Evolutionary conservation across 352 stramenopile species (phyloP).

Genomic region (Pythium rhizo-oryzae): DNA sequence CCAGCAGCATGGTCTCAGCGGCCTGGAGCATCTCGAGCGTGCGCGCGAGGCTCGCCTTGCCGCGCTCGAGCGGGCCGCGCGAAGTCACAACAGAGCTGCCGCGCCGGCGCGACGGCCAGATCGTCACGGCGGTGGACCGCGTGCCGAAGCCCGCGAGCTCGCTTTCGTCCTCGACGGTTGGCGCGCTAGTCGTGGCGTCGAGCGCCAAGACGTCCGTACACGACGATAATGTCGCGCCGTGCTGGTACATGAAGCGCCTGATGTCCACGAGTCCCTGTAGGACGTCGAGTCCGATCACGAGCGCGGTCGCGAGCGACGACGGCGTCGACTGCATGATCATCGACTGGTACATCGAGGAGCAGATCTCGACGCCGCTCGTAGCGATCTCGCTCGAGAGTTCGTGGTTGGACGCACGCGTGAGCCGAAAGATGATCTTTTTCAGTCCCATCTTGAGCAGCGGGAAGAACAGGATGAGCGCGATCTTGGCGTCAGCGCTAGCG

Average conservation of each 20-base stretch:
- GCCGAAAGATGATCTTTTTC: background rate
- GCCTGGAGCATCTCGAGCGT: constrained; percentile 16
- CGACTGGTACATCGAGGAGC: background rate
- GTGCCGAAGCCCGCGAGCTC: no score
- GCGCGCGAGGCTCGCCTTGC: no score
- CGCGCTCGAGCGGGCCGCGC: no score
- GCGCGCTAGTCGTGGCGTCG: no score
- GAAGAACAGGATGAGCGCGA: background rate
- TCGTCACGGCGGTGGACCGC: no score
- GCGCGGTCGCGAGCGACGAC: background rate
- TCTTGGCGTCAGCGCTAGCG: background rate
- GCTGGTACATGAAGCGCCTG: no score
- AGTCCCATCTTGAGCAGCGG: background rate
- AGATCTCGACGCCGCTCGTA: constrained; percentile 2
- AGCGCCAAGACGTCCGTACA: no score
- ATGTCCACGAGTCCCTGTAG: background rate
- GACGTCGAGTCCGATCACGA: background rate
- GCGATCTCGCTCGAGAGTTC: background rate
- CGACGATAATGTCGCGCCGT: no score
- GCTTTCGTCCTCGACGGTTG: no score
- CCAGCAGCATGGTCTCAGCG: constrained; percentile 19
- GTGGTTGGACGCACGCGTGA: background rate
- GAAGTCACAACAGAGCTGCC: no score
- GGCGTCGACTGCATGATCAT: background rate
- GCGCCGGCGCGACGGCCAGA: no score